A percentile compares a stretch with the other conserved stretches of the same genome.
These are phyloP conservation scores for Ustilago sp. DNA, from an alignment of 1,284 basidiomycete species.

Conservation along the genomic window DNA sequence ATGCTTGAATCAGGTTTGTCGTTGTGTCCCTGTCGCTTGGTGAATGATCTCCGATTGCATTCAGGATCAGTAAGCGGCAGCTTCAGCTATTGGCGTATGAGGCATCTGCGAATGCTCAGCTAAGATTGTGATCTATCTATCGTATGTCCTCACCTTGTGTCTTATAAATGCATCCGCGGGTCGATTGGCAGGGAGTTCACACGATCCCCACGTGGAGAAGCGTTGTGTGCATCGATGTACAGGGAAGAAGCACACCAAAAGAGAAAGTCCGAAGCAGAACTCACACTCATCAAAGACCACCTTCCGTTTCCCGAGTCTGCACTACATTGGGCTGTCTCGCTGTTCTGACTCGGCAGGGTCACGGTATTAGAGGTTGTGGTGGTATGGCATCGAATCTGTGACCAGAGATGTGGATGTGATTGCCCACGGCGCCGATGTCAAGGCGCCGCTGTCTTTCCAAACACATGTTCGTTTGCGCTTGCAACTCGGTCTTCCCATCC, in stretches of 20 bases:
- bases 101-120: background rate
- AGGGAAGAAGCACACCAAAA: background rate
- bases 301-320: background rate
- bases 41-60: background rate
- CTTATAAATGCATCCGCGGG: background rate
- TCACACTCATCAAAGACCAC: background rate
- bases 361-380: background rate
- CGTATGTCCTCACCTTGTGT: background rate
- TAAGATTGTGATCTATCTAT: background rate
- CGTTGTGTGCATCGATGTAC: conserved; percentile 1
- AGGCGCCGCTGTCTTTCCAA: background rate
- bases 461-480: background rate
- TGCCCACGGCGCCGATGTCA: background rate
- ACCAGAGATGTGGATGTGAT: background rate
- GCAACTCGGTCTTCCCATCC: background rate
- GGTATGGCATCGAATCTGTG: background rate
- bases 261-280: background rate
- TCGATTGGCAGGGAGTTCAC: background rate
- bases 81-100: conserved; percentile 1
- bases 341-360: background rate
- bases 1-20: background rate
- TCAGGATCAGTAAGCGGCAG: background rate
- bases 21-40: background rate
- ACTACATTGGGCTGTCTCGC: background rate
- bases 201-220: conserved; percentile 2